Evolutionary conservation across 2,329 filamentous ascomycete species (phyloP), one percentile per base, ranked within the genome.

Genomic region (Colletotrichum sp.): DNA sequence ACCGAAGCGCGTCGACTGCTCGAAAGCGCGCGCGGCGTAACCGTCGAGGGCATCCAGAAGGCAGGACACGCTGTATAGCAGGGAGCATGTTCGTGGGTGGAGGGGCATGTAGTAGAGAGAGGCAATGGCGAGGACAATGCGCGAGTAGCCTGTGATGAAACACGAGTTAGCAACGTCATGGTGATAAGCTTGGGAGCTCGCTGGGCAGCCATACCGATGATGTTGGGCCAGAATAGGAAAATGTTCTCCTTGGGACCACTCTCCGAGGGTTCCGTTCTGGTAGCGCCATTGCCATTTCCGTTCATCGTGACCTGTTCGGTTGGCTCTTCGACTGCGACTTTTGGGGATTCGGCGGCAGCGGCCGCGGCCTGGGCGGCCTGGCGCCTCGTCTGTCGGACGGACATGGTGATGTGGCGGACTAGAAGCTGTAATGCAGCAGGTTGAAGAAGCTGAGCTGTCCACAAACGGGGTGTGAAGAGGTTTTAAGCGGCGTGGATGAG

Each of bases 91-190:
- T 81, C 96, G 94, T n/a, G 96, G 96, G 85, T 99, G 97, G 70
- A 99, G 92, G 68, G 97, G 96, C 97, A 99, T 99, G 89, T 98
- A 99, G 89, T 99, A 98, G 79, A 99, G 93, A 32, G 97, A 98
- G 64, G 95, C 95, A 81, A 98, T 88, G 80, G 96, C 96, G 79
- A 96, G 91, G 78, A 96, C 87, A 82, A 97, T 94, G 81, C 95
- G 93, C 74, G 87, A 90, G 85, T 96, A 96, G 79, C 95, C 95
- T 96, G 78, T 13, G 43, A 72, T 66, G 48, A 59, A 60, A 66
- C 39, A 21, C 30, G 34, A 36, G 39, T 43, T 63, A 71, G 63
- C 57, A 8, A 43, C 43, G 18, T 39, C 36, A 66, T 63, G 39
- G 18, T 21, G 26, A 59, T 59, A 60, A 32, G 36, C 21, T 14